Evolutionary conservation across 148 eudicot species (phyloP), one percentile per base, ranked within the genome.

Genomic region (Nepenthes mirabilis): DNA sequence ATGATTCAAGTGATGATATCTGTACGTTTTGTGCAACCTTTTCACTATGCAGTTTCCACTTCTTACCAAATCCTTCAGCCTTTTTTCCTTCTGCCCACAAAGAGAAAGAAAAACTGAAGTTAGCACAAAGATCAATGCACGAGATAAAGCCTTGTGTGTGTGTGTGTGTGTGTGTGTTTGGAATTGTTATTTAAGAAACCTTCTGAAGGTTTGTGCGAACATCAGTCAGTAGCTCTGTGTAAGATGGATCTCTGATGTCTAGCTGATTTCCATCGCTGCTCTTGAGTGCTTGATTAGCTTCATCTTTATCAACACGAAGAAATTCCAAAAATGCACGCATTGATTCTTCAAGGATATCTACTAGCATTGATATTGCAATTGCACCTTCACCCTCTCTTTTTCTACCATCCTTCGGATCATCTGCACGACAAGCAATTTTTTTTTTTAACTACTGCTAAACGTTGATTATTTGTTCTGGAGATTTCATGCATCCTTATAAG

Each of bases 11-110:
- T 63, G 48, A 3, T 57, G 63, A 54, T 76, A 79, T 52, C 69
- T 81, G 34, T 77, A 82, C 23, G 23, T 23, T 62, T 80, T 88
- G 54, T 83, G 85, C 60, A 88, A 80, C 81, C 77, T 93, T 73
- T 76, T 88, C 47, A 88, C 87, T 72, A 93, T 58, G 74, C 96
- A 88, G 33, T 80, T 93, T 43, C 88, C 75, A 43, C 88, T 88
- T 73, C 77, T 86, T 57, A 75, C 36, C 49, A 83, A 52, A 48
- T 85, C 98, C 63, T 79, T 86, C 2, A 93, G 72, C 80, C 72
- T 86, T 52, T 74, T 88, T 70, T 83, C 96, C 73, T 93, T 93
- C 98, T 93, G 86, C 66, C 71, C 0, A 7, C 8, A 54, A 54
- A n/a, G 33, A 14, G 2, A 6, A 33, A 40, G 45, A 40, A 8